Base-by-base conservation (phyloP, 495 filamentous ascomycete genomes). In the Hypoxylon fuscum region DNA sequence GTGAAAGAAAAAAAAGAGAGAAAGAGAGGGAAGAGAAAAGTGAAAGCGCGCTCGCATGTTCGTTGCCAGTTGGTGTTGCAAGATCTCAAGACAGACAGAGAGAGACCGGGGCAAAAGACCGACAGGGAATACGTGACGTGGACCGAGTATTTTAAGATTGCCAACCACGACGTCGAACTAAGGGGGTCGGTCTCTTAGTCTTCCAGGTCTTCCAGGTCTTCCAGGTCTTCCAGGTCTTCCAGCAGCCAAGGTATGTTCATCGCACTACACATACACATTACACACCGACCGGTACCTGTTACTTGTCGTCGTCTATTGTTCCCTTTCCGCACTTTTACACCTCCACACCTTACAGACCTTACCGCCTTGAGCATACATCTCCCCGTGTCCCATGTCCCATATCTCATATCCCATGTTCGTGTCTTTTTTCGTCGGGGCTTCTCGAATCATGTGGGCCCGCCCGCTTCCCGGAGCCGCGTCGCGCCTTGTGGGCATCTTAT, bases 181-280 rank as follows among this genome's bases (percentile, higher is more conserved):
- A 60, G 25, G 49, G 17, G 6, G n/a, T n/a, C n/a, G n/a, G n/a
- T n/a, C n/a, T n/a, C n/a, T n/a, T n/a, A n/a, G n/a, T n/a, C n/a
- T n/a, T n/a, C n/a, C n/a, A n/a, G n/a, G n/a, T n/a, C n/a, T n/a
- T n/a, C n/a, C n/a, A n/a, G n/a, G n/a, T n/a, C n/a, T n/a, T n/a
- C n/a, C n/a, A n/a, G n/a, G n/a, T n/a, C n/a, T n/a, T n/a, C n/a
- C n/a, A n/a, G n/a, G n/a, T n/a, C n/a, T n/a, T n/a, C n/a, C n/a
- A n/a, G n/a, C n/a, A n/a, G n/a, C 12, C n/a, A 29, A 66, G 63
- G 63, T 66, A 66, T 57, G 62, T 66, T 27, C 35, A 53, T 62
- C 15, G 42, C 43, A 52, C 34, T 41, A n/a, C n/a, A n/a, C n/a
- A n/a, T n/a, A n/a, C n/a, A n/a, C n/a, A n/a, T n/a, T n/a, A n/a